These are phyloP conservation scores for Bacidia rubella DNA, from an alignment of 495 filamentous ascomycete genomes.

Conservation along the genomic window DNA sequence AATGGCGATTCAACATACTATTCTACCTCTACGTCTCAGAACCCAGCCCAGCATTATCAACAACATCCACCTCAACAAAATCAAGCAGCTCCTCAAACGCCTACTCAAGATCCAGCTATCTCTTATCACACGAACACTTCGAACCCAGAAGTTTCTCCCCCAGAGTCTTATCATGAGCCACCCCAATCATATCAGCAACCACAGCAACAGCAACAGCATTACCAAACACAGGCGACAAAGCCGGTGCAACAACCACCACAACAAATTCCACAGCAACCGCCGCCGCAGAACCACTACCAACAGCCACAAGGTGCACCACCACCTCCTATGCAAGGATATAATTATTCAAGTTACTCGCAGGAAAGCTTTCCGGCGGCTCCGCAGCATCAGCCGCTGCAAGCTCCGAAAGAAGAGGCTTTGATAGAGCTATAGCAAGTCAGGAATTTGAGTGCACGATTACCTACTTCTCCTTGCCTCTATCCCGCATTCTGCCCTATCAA, in stretches of 20 bases:
- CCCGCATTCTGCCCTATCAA: too few relatives aligned
- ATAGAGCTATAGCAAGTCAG: slow-evolving; percentile 49
- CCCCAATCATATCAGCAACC: slow-evolving; percentile 15
- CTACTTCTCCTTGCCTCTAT: too few relatives aligned
- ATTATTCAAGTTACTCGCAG: slow-evolving; percentile 35
- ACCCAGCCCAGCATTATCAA: slow-evolving; percentile 12
- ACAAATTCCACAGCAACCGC: slow-evolving; percentile 12
- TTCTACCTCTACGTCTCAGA: not conserved
- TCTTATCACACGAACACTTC: slow-evolving; percentile 12
- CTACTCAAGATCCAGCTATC: slow-evolving; percentile 10
- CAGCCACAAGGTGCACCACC: slow-evolving; percentile 7
- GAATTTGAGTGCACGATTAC: not conserved
- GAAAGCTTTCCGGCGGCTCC: slow-evolving; percentile 53
- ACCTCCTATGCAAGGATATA: slow-evolving; percentile 21
- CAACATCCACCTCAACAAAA: slow-evolving; percentile 8
- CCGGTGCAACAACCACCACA: slow-evolving; percentile 20
- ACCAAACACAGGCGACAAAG: slow-evolving; percentile 26
- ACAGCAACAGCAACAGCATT: slow-evolving; percentile 9
- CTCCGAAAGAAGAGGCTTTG: slow-evolving; percentile 69
- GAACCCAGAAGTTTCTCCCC: slow-evolving; percentile 16
- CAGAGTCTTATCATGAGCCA: slow-evolving; percentile 10
- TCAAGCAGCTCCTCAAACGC: slow-evolving; percentile 14
- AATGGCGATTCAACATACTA: slow-evolving; percentile 9
- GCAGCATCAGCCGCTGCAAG: slow-evolving; percentile 44
- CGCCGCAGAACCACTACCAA: slow-evolving; percentile 16